A percentile compares a stretch with the other conserved stretches of the same genome.
These are phyloP conservation scores for Lactarius trivialis DNA, from an alignment of 768 basidiomycete genomes.

Conservation along the genomic window DNA sequence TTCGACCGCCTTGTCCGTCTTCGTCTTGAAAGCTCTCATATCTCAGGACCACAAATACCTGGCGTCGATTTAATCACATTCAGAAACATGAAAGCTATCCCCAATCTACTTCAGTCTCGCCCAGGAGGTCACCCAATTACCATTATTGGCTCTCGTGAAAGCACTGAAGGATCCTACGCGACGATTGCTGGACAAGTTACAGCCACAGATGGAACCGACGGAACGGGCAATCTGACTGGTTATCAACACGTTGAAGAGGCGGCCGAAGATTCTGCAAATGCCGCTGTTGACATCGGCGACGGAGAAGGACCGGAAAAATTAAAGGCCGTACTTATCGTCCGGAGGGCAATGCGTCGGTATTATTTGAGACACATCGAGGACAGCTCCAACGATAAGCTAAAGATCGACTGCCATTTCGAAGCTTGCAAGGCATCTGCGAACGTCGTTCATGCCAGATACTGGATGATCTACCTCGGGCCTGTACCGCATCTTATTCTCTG, in stretches of 20 bases:
- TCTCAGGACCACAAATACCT: not conserved
- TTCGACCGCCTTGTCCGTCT: constrained; percentile 13
- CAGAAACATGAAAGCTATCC: not conserved
- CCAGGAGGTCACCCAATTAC: not conserved
- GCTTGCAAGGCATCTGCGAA: constrained; percentile 5
- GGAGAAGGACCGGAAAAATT: constrained; percentile 2
- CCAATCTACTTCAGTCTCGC: not conserved
- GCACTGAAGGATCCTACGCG: not conserved
- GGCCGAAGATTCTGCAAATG: constrained; percentile 1
- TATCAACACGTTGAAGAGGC: not conserved
- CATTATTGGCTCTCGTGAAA: not conserved
- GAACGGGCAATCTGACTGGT: not conserved
- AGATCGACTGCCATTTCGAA: not conserved
- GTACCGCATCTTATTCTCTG: constrained; percentile 16
- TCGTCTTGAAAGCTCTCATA: not conserved
- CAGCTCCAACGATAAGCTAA: not conserved
- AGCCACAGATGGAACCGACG: not conserved
- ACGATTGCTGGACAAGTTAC: not conserved
- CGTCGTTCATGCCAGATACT: not conserved
- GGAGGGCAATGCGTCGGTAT: constrained; percentile 4
- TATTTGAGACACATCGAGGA: not conserved
- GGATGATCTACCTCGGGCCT: constrained; percentile 13
- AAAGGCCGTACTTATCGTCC: not conserved
- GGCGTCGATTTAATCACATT: constrained; percentile 1
- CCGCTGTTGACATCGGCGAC: not conserved